Evolutionary conservation across 179 eudicot species (phyloP), one percentile per base, ranked within the genome.

Genomic region (Gypsophila paniculata): DNA sequence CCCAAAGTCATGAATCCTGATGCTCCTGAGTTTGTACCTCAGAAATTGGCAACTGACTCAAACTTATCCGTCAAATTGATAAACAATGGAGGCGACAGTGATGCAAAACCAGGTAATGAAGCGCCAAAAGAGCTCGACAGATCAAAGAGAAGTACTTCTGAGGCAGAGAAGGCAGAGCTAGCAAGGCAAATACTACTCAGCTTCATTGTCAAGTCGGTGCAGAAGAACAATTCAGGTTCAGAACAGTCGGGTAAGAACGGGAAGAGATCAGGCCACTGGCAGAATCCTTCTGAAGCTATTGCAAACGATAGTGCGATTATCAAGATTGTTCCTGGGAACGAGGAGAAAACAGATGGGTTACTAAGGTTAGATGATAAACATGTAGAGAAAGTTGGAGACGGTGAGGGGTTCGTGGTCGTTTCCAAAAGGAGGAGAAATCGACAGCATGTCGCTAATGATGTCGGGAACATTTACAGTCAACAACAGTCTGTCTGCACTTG

Each of bases 131-230:
- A 83, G 36, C 48, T 17, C 1, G 86, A 76, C 5, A 80, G 77
- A 65, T 26, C 82, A 13, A 87, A 79, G 85, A 90, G 78, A 77
- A 74, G 75, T 68, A 89, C 81, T 72, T 78, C 93, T 48, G 90
- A 89, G 48, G 83, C 89, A 3, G 96, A 95, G 79, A 95, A 83
- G 75, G 87, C 86, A 32, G 96, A 95, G 86, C 77, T 95, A 54
- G 99, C 98, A 12, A 91, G 91, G 82, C 99, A 95, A 77, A 90
- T 95, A 68, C 88, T 92, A 69, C 91, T 92, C 17, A 92, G 99
- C 75, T 95, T 95, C 73, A 92, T 95, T 42, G 89, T 95, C 65
- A 95, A 89, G 75, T 95, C 99, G 0, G 97, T 90, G 51, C 88
- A 89, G 72, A 79, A 86, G 75, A 79, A 85, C 67, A 82, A 77